Percentiles rank a stretch among this genome's conserved stretches.
These are phyloP conservation scores for Mycena capillaripes DNA, from an alignment of 768 basidiomycete genomes.

Conservation along the genomic window DNA sequence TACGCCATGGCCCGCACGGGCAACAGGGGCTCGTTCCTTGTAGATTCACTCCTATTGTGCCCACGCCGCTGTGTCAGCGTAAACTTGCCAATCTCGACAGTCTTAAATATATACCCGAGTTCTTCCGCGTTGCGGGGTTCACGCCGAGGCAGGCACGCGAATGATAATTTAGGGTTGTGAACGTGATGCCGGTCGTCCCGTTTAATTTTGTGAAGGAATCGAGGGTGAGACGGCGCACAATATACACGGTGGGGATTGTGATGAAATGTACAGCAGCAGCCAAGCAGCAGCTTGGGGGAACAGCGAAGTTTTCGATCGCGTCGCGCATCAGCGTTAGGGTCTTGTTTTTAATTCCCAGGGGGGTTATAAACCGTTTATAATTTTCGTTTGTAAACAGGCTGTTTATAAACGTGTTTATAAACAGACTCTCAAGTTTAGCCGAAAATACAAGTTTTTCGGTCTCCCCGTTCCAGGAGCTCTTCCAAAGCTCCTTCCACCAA, in stretches of 20 bases:
- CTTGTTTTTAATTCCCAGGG: too few relatives aligned
- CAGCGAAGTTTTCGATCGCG: slow-evolving; percentile 34
- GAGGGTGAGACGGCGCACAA: neutral
- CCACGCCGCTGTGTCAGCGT: neutral
- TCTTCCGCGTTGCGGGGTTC: slow-evolving; percentile 54
- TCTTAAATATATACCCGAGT: slow-evolving; percentile 52
- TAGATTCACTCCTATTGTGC: slow-evolving; percentile 42
- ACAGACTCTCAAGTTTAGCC: too few relatives aligned
- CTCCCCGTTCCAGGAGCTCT: too few relatives aligned
- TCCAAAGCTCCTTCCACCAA: too few relatives aligned
- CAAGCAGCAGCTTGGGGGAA: slow-evolving; percentile 32
- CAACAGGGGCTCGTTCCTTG: slow-evolving; percentile 48
- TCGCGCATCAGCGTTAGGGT: too few relatives aligned
- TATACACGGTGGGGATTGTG: neutral
- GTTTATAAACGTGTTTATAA: too few relatives aligned
- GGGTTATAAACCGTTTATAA: too few relatives aligned
- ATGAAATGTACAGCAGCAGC: neutral
- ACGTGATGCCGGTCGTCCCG: slow-evolving; percentile 41
- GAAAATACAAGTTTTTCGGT: too few relatives aligned
- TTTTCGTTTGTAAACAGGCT: too few relatives aligned
- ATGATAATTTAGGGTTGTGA: slow-evolving; percentile 39
- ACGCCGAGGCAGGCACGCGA: slow-evolving; percentile 49
- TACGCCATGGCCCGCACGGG: slow-evolving; percentile 42
- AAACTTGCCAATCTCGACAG: slow-evolving; percentile 27
- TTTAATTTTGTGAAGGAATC: slow-evolving; percentile 33